These are phyloP conservation scores for Ascochyta rabiei DNA, from an alignment of 2,329 filamentous ascomycete genomes.

Conservation along the genomic window DNA sequence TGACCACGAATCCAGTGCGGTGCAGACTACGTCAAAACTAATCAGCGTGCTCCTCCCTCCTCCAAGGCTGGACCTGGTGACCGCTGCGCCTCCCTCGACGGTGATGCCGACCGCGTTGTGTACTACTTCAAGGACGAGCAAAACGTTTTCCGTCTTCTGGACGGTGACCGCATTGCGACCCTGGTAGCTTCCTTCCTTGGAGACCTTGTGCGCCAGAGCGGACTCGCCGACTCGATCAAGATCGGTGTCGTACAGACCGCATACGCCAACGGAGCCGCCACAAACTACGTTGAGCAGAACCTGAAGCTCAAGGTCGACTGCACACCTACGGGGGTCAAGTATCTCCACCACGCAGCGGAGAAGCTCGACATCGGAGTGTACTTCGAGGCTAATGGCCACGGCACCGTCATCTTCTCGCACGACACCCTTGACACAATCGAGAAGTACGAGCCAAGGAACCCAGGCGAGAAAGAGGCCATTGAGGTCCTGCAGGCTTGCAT, in stretches of 20 bases:
- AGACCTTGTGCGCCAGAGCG: constrained; percentile 81
- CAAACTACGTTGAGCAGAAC: constrained; percentile 86
- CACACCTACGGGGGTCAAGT: constrained; percentile 95
- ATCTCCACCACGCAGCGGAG: constrained; percentile 94
- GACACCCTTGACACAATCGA: constrained; percentile 80
- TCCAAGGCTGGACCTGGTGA: constrained; percentile 78
- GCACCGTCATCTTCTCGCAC: constrained; percentile 91
- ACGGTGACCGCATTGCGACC: constrained; percentile 95
- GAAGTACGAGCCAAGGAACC: constrained; percentile 82
- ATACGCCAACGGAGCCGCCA: constrained; percentile 95
- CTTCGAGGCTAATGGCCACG: constrained; percentile 98
- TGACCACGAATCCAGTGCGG: constrained; percentile 67
- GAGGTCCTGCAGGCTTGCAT: constrained; percentile 82
- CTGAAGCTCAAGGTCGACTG: constrained; percentile 88
- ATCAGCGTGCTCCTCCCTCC: constrained; percentile 84
- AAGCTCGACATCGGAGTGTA: constrained; percentile 97
- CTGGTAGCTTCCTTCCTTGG: constrained; percentile 92
- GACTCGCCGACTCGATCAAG: constrained; percentile 78
- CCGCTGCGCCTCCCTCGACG: constrained; percentile 89
- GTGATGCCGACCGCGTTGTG: constrained; percentile 92
- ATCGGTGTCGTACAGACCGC: constrained; percentile 97
- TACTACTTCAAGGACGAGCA: constrained; percentile 91
- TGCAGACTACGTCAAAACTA: constrained; percentile 97
- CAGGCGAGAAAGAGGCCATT: constrained; percentile 87
- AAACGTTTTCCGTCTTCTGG: constrained; percentile 86